These are phyloP conservation scores for Epithemia pelagica DNA, from an alignment of 108 stramenopile species.

Conservation along the genomic window DNA sequence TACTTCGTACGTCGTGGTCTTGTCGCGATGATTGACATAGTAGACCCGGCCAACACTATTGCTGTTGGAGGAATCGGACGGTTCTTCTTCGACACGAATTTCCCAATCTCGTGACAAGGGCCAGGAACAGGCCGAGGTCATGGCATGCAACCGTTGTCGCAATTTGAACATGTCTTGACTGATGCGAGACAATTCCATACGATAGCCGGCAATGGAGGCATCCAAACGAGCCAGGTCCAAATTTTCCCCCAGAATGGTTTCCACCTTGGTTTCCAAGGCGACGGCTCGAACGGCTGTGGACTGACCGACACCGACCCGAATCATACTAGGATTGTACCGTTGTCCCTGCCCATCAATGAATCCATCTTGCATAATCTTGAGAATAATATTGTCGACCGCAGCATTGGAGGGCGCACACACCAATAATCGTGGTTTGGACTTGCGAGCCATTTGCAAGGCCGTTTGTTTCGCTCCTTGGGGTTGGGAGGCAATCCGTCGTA, in stretches of 20 bases:
- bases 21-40: conserved; percentile 85
- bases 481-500: conserved; percentile 52
- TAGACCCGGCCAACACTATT: conserved; percentile 30
- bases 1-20: conserved; percentile 65
- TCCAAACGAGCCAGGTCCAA: conserved; percentile 55
- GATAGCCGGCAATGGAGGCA: conserved; percentile 57
- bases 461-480: conserved; percentile 31
- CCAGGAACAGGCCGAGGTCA: conserved; percentile 54
- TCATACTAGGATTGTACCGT: conserved; percentile 89
- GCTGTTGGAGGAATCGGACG: conserved; percentile 31
- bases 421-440: conserved; percentile 71
- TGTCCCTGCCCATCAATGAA: conserved; percentile 89
- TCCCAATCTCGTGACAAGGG: conserved; percentile 85
- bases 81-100: conserved; percentile 79
- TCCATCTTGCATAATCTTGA: conserved; percentile 87
- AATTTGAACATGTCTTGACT: conserved; percentile 45
- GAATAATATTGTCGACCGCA: conserved; percentile 95
- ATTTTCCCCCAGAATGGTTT: conserved; percentile 45
- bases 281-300: conserved; percentile 59
- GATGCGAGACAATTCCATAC: conserved; percentile 51
- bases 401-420: conserved; percentile 97
- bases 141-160: conserved; percentile 60
- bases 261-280: conserved; percentile 66
- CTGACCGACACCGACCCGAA: conserved; percentile 83
- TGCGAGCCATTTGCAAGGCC: conserved; percentile 51